Evolutionary conservation across 371 early-diverging fungal species (phyloP).

Genomic region (Mortierella sp.): DNA sequence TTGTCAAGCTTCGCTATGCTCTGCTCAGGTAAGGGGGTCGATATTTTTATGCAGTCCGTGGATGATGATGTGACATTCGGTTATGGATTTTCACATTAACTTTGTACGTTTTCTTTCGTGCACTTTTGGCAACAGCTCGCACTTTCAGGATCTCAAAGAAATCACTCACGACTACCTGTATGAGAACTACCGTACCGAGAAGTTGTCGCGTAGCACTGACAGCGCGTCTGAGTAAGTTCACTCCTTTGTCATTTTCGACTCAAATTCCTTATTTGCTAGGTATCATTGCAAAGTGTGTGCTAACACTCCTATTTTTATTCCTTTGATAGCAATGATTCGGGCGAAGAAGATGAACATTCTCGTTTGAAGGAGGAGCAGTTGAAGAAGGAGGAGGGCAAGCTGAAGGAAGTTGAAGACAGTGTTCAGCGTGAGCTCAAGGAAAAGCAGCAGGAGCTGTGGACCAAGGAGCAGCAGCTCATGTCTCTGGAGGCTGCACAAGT

Average conservation of each 20-base stretch:
- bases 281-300: not conserved
- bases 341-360: conserved; percentile 33
- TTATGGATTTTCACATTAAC: not conserved
- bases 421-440: conserved; percentile 44
- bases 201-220: conserved; percentile 81
- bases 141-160: conserved; percentile 95
- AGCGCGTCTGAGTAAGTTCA: conserved; percentile 68
- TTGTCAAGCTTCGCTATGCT: conserved; percentile 94
- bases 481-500: conserved; percentile 26
- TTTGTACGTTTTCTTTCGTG: not conserved
- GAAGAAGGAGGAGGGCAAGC: conserved; percentile 74
- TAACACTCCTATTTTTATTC: not conserved
- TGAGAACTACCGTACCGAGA: conserved; percentile 97
- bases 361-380: conserved; percentile 73
- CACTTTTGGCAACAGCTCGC: conserved; percentile 68
- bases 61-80: not conserved
- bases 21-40: conserved; percentile 72
- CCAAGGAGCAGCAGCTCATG: conserved; percentile 45
- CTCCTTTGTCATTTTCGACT: not conserved
- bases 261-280: not conserved
- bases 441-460: conserved; percentile 46
- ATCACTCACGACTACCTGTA: conserved; percentile 95
- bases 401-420: conserved; percentile 33
- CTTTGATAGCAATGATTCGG: conserved; percentile 55
- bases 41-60: not conserved